Percentiles rank a stretch among this genome's conserved stretches.
Evolutionary conservation across 257 asterid species (phyloP).

Genomic region (Primulina eburnea): DNA sequence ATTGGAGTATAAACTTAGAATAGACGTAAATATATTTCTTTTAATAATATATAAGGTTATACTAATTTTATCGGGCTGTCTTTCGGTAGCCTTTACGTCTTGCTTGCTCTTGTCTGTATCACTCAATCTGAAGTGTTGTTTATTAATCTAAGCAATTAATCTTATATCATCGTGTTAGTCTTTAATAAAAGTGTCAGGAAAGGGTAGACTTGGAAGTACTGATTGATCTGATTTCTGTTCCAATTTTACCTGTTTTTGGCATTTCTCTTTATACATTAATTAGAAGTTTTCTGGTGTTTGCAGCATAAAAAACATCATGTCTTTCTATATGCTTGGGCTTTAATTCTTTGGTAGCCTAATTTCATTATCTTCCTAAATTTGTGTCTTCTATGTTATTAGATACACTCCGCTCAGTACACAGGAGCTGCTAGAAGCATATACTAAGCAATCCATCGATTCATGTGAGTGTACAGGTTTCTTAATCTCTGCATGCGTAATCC

Average conservation of each 20-base stretch:
- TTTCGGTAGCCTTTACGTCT: constrained; percentile 4
- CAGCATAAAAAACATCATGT: constrained; percentile 10
- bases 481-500: constrained; percentile 20
- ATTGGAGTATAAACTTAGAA: constrained; percentile 10
- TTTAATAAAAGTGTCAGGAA: constrained; percentile 5
- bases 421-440: constrained; percentile 74
- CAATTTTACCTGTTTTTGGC: constrained; percentile 15
- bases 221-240: constrained; percentile 3
- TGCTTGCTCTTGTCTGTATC: not conserved
- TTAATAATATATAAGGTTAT: not conserved
- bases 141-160: not conserved
- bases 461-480: constrained; percentile 45
- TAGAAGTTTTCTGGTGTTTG: not conserved
- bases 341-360: constrained; percentile 12
- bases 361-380: constrained; percentile 17
- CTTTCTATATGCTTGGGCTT: not conserved
- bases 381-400: constrained; percentile 44
- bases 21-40: not conserved
- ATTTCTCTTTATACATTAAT: not conserved
- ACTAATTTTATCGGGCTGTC: not conserved
- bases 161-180: not conserved
- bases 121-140: constrained; percentile 1
- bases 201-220: not conserved
- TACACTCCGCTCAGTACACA: constrained; percentile 77
- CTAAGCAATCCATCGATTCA: constrained; percentile 65